Base-by-base conservation (phyloP, 768 basidiomycete species). In the Crucibulum laeve region DNA sequence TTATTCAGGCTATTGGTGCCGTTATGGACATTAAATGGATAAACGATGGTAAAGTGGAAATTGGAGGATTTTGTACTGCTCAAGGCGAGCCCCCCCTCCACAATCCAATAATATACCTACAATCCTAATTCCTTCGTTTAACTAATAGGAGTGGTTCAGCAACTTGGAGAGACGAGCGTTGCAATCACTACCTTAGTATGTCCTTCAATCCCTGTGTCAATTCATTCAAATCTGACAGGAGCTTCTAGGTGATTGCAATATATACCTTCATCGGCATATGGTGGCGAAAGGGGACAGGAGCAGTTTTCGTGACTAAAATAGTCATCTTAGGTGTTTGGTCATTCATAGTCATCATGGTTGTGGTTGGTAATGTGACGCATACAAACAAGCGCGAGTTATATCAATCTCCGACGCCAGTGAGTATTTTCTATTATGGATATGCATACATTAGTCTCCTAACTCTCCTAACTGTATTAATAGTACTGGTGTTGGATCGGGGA, bases 261-360 rank as follows among this genome's bases (percentile, higher is more conserved):
- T 70, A 70, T 54, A 73, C 73, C 0, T 70, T 74, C 49, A 42
- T 64, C 1, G 66, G 64, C 8, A 46, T 74, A 15, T 69, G 65
- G 65, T 57, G 53, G 40, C 60, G 63, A 19, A 59, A 52, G 43
- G 55, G 54, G 21, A 48, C 61, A 17, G 55, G 54, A 19, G 48
- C 61, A 18, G 54, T 64, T 38, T 37, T 43, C 7, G 18, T 58
- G 22, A 64, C 65, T 10, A 42, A 51, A 28, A 23, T 53, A 23
- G 52, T 65, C 17, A 48, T 68, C 7, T 45, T 45, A 22, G 21
- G 52, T 4, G 58, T 61, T 38, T 74, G 68, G 68, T 25, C 58
- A 4, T 66, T 63, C 51, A 52, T 70, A n/a, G 39, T 58, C 25
- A 47, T 70, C 30, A 56, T 68, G 50, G 55, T 63, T 24, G 45